Base-by-base conservation (phyloP, 345 rosid genomes). In the Chamaenerion angustifolium region DNA sequence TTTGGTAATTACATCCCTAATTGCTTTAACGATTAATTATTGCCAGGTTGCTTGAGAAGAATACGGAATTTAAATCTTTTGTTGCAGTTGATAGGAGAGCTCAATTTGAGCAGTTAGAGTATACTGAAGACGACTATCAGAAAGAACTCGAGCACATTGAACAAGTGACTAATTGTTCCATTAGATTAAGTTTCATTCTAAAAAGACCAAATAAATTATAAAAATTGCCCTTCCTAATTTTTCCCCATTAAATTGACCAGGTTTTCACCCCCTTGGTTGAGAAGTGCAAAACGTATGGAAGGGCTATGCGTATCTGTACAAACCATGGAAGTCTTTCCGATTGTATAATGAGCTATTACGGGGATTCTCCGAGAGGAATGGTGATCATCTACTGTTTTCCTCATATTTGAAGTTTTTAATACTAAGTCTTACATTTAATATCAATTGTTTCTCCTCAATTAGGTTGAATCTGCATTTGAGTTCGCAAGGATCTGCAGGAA, bases 261-360 rank as follows among this genome's bases (percentile, higher is more conserved):
- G 93, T 92, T 51, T 92, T 92, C 67, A 80, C 80, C 52, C 96
- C 98, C 35, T 74, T 92, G 73, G 98, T 92, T 67, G 95, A 92
- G 72, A 92, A 92, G 79, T 92, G 96, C 70, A 92, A 87, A 68
- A 82, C 78, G 71, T 82, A 86, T 49, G 95, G 96, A 65, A 81
- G 98, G 75, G 98, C 96, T 3, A 78, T 92, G 89, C 96, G 98
- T 51, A 87, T 92, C 59, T 96, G 98, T 52, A 92, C 98, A 59
- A 92, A 92, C 68, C 98, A 92, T 56, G 98, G 98, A 58, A 92
- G 96, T 57, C 98, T 92, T 68, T 86, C 98, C 60, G 96, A 92
- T 75, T 89, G 98, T 52, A 86, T 92, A 57, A 92, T 92, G 98
- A 92, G 96, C 72, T 92, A 82, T 71, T 78, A 83, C 8, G 98